Evolutionary conservation across 495 filamentous ascomycete species (phyloP).

Genomic region (Aspergillus homomorphus): DNA sequence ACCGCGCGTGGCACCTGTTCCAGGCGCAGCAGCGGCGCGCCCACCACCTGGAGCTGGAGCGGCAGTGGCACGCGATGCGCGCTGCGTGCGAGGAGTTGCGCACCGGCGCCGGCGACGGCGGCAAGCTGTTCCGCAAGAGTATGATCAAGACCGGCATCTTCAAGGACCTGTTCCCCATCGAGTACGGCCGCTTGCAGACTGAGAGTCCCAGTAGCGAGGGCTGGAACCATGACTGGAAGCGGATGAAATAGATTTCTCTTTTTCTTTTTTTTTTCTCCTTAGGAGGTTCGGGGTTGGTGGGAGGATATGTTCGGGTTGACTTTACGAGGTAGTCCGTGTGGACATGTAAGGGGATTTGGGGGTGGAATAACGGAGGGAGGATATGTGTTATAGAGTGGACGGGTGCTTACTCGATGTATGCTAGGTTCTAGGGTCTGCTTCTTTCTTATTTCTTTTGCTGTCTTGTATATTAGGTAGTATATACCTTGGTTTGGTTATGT

Average conservation of each 20-base stretch:
- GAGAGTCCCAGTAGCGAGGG: conserved; percentile 68
- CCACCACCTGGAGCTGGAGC: conserved; percentile 61
- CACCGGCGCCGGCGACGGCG: conserved; percentile 64
- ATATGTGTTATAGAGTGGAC: too few relatives aligned
- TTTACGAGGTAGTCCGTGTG: too few relatives aligned
- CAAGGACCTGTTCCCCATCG: conserved; percentile 66
- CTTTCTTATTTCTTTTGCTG: too few relatives aligned
- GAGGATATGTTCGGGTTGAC: neutral
- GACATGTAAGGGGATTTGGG: too few relatives aligned
- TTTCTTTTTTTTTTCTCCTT: conserved; percentile 2
- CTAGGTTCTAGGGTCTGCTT: too few relatives aligned
- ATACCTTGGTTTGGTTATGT: too few relatives aligned
- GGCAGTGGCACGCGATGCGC: conserved; percentile 76
- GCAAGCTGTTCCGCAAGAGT: conserved; percentile 76
- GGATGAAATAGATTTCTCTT: conserved; percentile 21
- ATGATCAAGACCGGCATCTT: conserved; percentile 83
- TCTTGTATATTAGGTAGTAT: too few relatives aligned
- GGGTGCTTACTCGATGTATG: too few relatives aligned
- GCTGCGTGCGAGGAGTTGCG: conserved; percentile 79
- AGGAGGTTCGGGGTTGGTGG: neutral
- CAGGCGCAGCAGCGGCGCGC: conserved; percentile 58
- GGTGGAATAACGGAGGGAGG: too few relatives aligned
- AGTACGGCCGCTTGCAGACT: conserved; percentile 81
- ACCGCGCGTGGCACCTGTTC: conserved; percentile 85
- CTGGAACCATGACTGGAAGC: conserved; percentile 71